Conservation (phyloP, 495 filamentous ascomycete genomes). For the Hapsidospora chrysogenum region DNA sequence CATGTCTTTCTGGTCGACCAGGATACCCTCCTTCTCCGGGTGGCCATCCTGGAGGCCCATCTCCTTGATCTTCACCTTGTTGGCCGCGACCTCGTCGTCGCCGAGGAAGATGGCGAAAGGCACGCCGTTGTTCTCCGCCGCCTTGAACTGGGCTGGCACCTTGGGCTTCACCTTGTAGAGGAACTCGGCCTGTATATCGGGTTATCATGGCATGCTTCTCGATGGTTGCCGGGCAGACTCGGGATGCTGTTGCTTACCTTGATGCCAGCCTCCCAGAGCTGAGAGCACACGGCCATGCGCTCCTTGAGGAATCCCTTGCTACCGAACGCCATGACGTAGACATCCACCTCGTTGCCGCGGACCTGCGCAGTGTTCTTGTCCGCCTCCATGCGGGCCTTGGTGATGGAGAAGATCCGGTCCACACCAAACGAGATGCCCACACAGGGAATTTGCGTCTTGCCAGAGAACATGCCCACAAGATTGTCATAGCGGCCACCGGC, state of each 20-base stretch:
- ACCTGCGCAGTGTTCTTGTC: slow-evolving; percentile 25
- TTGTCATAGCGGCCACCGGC: slow-evolving; percentile 89
- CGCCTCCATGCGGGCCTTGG: slow-evolving; percentile 53
- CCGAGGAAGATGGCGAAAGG: slow-evolving; percentile 66
- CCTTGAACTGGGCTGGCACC: slow-evolving; percentile 62
- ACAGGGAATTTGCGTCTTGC: slow-evolving; percentile 71
- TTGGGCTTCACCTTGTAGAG: slow-evolving; percentile 67
- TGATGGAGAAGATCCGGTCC: slow-evolving; percentile 88
- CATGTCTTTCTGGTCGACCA: slow-evolving; percentile 44
- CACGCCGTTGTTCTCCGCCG: slow-evolving; percentile 51
- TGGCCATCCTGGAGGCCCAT: slow-evolving; percentile 64
- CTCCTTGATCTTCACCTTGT: slow-evolving; percentile 72
- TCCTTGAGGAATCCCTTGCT: slow-evolving; percentile 65
- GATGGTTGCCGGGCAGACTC: not conserved
- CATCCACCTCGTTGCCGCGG: slow-evolving; percentile 63
- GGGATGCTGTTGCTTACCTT: slow-evolving; percentile 29
- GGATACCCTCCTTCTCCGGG: slow-evolving; percentile 71
- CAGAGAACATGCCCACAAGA: slow-evolving; percentile 81
- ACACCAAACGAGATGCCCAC: slow-evolving; percentile 92
- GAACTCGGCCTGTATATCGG: slow-evolving; percentile 45
- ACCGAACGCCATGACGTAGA: slow-evolving; percentile 86
- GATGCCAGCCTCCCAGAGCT: slow-evolving; percentile 63
- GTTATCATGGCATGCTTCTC: slow-evolving; percentile 5
- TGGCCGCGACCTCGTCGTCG: slow-evolving; percentile 58
- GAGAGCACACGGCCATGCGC: slow-evolving; percentile 58